These are phyloP conservation scores for Oryza rufipogon DNA, from an alignment of 176 grass and related monocot genomes.

Conservation along the genomic window DNA sequence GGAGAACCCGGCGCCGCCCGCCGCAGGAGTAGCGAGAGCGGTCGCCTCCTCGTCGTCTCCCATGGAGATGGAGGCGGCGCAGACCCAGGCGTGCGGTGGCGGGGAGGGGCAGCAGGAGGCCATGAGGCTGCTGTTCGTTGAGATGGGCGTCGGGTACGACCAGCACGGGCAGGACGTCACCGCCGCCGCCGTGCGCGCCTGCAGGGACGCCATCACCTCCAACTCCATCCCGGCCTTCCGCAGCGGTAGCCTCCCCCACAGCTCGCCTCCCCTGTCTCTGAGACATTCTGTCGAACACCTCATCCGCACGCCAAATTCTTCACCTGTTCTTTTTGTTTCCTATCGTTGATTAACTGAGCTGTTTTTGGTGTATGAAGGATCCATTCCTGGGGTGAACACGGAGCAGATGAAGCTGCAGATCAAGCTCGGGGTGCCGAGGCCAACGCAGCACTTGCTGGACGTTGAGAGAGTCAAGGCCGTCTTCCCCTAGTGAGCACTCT, in stretches of 20 bases:
- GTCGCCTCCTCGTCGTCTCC: constrained; percentile 8
- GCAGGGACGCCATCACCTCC: constrained; percentile 91
- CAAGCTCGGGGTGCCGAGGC: constrained; percentile 77
- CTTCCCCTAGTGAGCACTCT: constrained; percentile 81
- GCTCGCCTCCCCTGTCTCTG: neutral
- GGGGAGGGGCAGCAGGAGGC: constrained; percentile 12
- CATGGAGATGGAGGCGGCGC: constrained; percentile 52
- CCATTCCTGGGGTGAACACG: constrained; percentile 89
- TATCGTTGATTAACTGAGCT: constrained; percentile 1
- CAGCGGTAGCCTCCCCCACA: constrained; percentile 41
- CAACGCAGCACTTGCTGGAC: constrained; percentile 80
- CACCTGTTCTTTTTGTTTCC: neutral
- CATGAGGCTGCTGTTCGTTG: constrained; percentile 91
- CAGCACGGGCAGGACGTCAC: constrained; percentile 98
- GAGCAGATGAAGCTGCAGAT: constrained; percentile 99
- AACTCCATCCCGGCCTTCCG: constrained; percentile 98
- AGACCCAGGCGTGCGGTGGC: constrained; percentile 35
- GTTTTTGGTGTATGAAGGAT: constrained; percentile 43
- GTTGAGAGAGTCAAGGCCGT: constrained; percentile 75
- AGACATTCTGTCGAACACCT: constrained; percentile 42
- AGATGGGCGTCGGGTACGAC: constrained; percentile 98
- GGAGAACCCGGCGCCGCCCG: neutral
- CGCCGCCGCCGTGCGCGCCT: constrained; percentile 79
- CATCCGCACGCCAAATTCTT: neutral
- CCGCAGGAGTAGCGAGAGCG: neutral